Conservation (phyloP, 257 asterid species). For the Petunia axillaris region DNA sequence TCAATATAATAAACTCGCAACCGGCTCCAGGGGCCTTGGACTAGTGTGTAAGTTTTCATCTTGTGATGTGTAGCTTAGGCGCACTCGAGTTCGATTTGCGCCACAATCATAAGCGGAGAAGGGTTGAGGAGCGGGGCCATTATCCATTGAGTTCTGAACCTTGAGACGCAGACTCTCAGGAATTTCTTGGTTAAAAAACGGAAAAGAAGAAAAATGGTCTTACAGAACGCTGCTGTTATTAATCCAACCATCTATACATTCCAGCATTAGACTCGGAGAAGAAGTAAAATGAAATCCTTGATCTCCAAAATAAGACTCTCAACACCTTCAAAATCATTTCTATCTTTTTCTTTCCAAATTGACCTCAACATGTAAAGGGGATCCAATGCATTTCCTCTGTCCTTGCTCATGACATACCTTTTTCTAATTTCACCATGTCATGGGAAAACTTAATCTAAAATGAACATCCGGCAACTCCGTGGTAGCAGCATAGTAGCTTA, state of each 20-base stretch:
- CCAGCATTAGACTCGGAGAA: background rate
- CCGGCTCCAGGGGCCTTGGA: background rate
- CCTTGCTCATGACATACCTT: background rate
- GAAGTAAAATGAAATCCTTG: background rate
- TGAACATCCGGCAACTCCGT: too few species aligned
- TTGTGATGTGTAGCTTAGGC: too few species aligned
- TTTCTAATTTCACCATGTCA: background rate
- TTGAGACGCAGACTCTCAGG: too few species aligned
- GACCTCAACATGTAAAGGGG: background rate
- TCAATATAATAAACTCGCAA: background rate
- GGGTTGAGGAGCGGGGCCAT: too few species aligned
- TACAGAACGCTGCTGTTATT: background rate
- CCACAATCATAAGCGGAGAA: too few species aligned
- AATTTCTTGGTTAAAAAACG: too few species aligned
- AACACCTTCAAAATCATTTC: background rate
- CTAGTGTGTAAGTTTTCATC: too few species aligned
- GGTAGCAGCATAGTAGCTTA: background rate
- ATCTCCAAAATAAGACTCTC: background rate
- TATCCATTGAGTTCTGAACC: too few species aligned
- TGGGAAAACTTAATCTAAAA: too few species aligned
- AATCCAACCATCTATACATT: background rate
- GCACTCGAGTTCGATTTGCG: too few species aligned
- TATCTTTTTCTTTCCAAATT: constrained; percentile 20
- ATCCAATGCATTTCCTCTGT: background rate
- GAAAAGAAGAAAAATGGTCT: background rate